These are phyloP conservation scores for Planoprotostelium fungivorum DNA, from an alignment of 78 protist species.

Conservation along the genomic window DNA sequence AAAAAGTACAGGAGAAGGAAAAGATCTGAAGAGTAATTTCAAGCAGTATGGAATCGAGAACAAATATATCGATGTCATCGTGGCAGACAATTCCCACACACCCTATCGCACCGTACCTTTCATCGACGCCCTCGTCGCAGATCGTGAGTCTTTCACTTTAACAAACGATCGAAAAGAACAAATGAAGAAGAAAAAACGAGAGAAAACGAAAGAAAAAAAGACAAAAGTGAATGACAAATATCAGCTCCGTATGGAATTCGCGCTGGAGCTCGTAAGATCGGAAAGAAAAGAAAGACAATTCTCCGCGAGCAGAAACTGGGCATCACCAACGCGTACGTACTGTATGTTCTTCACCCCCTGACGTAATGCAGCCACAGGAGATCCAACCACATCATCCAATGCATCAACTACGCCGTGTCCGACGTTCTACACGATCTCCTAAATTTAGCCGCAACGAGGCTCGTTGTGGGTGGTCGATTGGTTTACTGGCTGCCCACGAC, in stretches of 20 bases:
- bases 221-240: too few species aligned
- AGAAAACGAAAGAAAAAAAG: too few species aligned
- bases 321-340: neutral
- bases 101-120: conserved; percentile 17
- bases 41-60: conserved; percentile 18
- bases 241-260: conserved; percentile 76
- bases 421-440: conserved; percentile 64
- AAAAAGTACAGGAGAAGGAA: conserved; percentile 8
- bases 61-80: conserved; percentile 17
- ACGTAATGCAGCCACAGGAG: neutral
- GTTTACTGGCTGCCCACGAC: conserved; percentile 84
- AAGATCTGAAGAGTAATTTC: conserved; percentile 58
- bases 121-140: conserved; percentile 59
- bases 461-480: conserved; percentile 71
- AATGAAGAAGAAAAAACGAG: too few species aligned
- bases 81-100: conserved; percentile 37
- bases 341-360: neutral
- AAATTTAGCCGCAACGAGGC: conserved; percentile 58
- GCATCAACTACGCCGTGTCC: conserved; percentile 44
- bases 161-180: neutral
- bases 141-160: conserved; percentile 31
- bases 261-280: conserved; percentile 70
- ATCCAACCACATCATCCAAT: conserved; percentile 19
- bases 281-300: conserved; percentile 16
- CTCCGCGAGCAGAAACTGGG: neutral